A percentile compares a stretch with the other conserved stretches of the same genome.
Evolutionary conservation across 257 asterid species (phyloP).

Genomic region (Scutellaria galericulata): DNA sequence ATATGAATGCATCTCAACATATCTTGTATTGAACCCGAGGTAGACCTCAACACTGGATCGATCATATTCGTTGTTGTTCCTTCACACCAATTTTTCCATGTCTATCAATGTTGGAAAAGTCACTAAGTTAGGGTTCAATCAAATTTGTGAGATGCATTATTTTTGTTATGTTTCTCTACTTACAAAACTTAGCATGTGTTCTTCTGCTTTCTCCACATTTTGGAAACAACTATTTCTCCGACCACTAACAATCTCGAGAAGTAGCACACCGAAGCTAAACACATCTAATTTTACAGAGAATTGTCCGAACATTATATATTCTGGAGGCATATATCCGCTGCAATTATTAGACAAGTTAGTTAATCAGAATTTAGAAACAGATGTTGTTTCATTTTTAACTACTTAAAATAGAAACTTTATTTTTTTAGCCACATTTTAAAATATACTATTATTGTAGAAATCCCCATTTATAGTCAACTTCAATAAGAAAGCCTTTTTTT

Average conservation of each 20-base stretch:
- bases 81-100: constrained; percentile 38
- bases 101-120: background rate
- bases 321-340: constrained; percentile 45
- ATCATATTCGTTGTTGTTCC: constrained; percentile 25
- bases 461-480: no score
- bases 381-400: no score
- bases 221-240: background rate
- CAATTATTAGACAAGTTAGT: no score
- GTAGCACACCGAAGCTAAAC: constrained; percentile 42
- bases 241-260: constrained; percentile 36
- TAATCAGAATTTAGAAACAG: no score
- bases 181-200: constrained; percentile 22
- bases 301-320: constrained; percentile 32
- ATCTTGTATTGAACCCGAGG: background rate
- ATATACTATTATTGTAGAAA: no score
- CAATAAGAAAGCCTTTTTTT: no score
- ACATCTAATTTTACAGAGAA: constrained; percentile 31
- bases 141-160: background rate
- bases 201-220: constrained; percentile 16
- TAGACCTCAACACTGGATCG: constrained; percentile 22
- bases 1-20: constrained; percentile 43
- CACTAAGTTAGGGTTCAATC: background rate
- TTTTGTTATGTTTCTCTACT: background rate
- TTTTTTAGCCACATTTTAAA: no score
- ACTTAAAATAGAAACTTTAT: no score